Conservation (phyloP, 495 filamentous ascomycete species). For the Aspergillus hancockii region DNA sequence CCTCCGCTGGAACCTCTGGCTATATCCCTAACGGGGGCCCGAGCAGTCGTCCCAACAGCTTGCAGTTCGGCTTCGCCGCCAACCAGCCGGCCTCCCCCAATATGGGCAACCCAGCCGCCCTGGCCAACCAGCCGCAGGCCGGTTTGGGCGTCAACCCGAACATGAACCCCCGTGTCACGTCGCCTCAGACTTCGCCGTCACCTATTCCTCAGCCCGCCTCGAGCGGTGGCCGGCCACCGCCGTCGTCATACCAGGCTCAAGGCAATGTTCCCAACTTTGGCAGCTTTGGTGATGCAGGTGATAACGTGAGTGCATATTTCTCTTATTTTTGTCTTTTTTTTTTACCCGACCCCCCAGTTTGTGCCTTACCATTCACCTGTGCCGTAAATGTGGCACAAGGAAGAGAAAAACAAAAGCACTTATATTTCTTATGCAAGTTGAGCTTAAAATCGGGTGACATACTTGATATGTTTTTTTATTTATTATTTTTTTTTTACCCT, state of each 20-base stretch:
- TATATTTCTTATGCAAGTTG: neutral
- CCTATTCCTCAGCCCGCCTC: constrained; percentile 86
- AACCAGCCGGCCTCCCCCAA: constrained; percentile 67
- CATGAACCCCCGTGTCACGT: constrained; percentile 64
- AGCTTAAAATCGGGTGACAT: neutral
- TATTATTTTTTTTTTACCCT: neutral
- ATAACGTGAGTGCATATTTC: constrained; percentile 62
- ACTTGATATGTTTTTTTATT: constrained; percentile 1
- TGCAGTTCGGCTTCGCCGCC: constrained; percentile 75
- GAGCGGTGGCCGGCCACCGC: constrained; percentile 79
- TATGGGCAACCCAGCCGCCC: constrained; percentile 48
- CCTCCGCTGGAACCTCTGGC: constrained; percentile 69
- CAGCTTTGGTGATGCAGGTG: constrained; percentile 66
- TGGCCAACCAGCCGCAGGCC: constrained; percentile 49
- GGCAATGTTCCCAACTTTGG: constrained; percentile 74
- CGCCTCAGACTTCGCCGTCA: constrained; percentile 77
- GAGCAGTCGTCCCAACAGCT: constrained; percentile 59
- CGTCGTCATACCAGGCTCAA: constrained; percentile 64
- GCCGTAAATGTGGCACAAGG: neutral
- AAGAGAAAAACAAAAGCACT: neutral
- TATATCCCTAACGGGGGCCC: constrained; percentile 76
- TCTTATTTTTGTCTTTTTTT: constrained; percentile 7
- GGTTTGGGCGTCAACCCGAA: constrained; percentile 66
- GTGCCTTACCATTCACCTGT: constrained; percentile 5
- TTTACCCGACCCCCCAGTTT: neutral